Base-by-base conservation (phyloP, 768 basidiomycete species). In the Lactarius hatsudake region DNA sequence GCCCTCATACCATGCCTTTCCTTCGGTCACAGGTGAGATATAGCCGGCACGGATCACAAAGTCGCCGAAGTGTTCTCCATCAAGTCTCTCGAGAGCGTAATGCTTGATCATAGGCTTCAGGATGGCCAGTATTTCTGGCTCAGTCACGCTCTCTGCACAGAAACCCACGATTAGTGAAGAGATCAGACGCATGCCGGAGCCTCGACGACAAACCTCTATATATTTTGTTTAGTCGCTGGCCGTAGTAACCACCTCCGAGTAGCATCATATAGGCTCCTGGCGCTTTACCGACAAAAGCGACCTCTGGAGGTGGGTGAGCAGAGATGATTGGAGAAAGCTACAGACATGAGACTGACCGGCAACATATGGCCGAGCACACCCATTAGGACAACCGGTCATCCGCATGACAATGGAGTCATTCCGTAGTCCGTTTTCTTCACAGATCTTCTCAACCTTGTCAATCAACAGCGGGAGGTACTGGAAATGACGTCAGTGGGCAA, bases 341-440 rank as follows among this genome's bases (percentile, higher is more conserved):
- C 32, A 63, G 40, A 7, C 15, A 57, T 20, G 43, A 42, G 38
- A 43, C 86, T 12, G 54, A 88, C 91, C 91, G 58, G 93, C 96
- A 55, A 96, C 80, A 77, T 96, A 98, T 43, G 94, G 96, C 66
- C 96, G 84, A 2, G 96, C 93, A 75, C 95, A 95, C 43, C 93
- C 94, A 73, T 94, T 95, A 3, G 93, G 93, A 72, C 96, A 98
- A 59, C 96, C 96, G 18, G 96, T 98, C 96, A 98, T 98, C 62
- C 96, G 86, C 96, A 99, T 98, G 67, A 98, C 87, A 71, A 98
- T 96, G 3, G 91, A 88, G 77, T 99, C 96, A 75, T 97, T 89
- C 56, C 96, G 84, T 51, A 98, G 81, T 23, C 96, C 96, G 72
- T 88, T 90, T 76, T 95, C 92, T 76, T 98, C 97, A 74, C 91